Evolutionary conservation across 2,329 filamentous ascomycete genomes (phyloP), one percentile per base, ranked within the genome.

Genomic region (Fusarium duplospermum): DNA sequence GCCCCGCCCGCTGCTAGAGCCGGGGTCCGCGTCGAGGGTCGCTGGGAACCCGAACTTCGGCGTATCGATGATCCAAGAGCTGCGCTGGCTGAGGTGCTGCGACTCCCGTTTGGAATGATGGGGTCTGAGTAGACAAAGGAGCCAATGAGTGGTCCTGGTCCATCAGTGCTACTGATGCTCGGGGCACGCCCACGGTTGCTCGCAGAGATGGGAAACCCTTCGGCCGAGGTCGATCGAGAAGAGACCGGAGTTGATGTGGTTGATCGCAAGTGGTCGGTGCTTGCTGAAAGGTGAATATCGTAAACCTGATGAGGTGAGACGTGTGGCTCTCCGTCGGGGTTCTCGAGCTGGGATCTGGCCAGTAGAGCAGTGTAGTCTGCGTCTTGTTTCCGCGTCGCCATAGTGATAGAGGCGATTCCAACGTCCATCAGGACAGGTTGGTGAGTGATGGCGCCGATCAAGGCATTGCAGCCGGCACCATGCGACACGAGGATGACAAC

Each of bases 371-470:
- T 78, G 27, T 84, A 84, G 56, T 86, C 84, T 8, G 84, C 79
- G 33, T 81, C 82, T 0, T 85, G 83, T 68, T 91, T 92, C 59
- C 91, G 88, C 18, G 92, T 88, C 6, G 96, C 96, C 91, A 98
- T 93, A 2, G 96, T 98, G 58, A 99, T 87, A 4, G 95, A 98
- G 1, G 96, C 94, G 84, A 97, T 93, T 31, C 92, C 93, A 18
- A 98, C 93, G 80, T 98, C 95, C 78, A 97, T 90, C 16, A 99
- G 87, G 0, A 97, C 95, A 0, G 96, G 96, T 78, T 98, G 93
- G 69, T 96, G 93, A 0, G 95, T 97, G 73, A 99, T 89, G 29
- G 95, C 95, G 14, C 96, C 95, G 71, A 99, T 95, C 52, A 99
- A 84, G 3, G 96, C 96, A 84, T 99, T 99, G 83, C 96, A 98